Percentiles rank a stretch among this genome's conserved stretches.
These are phyloP conservation scores for Epichloe uncinata DNA, from an alignment of 2,329 filamentous ascomycete species.

Conservation along the genomic window DNA sequence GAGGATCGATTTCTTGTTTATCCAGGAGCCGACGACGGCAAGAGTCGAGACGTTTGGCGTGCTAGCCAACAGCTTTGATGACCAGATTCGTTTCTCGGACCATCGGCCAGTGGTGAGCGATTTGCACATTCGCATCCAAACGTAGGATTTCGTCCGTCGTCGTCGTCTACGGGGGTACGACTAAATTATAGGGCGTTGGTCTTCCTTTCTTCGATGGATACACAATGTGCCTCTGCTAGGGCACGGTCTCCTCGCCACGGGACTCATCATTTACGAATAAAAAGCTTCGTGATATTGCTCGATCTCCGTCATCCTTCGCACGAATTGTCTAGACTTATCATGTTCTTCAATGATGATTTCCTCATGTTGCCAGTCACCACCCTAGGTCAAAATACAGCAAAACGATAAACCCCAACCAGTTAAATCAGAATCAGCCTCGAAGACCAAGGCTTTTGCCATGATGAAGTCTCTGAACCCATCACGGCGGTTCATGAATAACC, in stretches of 20 bases:
- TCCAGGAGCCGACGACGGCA: slow-evolving; percentile 29
- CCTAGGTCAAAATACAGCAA: not conserved
- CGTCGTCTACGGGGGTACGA: no score
- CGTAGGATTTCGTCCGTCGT: not conserved
- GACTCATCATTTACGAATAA: no score
- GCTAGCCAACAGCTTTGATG: slow-evolving; percentile 48
- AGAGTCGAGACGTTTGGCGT: slow-evolving; percentile 41
- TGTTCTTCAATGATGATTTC: no score
- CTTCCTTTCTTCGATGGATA: no score
- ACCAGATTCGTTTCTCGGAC: slow-evolving; percentile 51
- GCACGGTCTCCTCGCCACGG: no score
- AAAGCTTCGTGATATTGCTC: no score
- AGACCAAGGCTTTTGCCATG: not conserved
- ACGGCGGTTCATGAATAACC: not conserved
- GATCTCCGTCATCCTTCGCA: no score
- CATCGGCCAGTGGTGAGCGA: slow-evolving; percentile 54
- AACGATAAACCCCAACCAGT: not conserved
- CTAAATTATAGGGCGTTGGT: no score
- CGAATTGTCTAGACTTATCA: no score
- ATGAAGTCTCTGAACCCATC: not conserved
- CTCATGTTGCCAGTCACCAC: no score
- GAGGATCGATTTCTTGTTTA: slow-evolving; percentile 55
- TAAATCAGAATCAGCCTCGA: not conserved
- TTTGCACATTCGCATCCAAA: slow-evolving; percentile 24
- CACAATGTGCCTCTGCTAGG: no score